Percentiles rank a stretch among this genome's conserved stretches.
Evolutionary conservation across 768 basidiomycete genomes (phyloP).

Genomic region (Podaxis sp.): DNA sequence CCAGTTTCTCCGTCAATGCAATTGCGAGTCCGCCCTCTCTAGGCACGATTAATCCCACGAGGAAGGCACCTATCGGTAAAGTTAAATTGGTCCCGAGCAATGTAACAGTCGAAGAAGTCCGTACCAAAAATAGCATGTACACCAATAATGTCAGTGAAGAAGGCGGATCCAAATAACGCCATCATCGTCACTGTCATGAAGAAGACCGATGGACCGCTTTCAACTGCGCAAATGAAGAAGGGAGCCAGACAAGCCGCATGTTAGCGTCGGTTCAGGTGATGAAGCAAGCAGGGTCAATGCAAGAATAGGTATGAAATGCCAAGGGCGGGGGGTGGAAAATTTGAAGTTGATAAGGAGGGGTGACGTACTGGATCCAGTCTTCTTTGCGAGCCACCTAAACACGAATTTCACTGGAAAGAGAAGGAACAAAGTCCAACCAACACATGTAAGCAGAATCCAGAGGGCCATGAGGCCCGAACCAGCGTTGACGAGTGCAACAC

Average conservation of each 20-base stretch:
- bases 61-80: conserved; percentile 60
- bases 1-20: conserved; percentile 90
- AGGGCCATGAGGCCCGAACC: conserved; percentile 80
- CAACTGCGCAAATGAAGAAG: conserved; percentile 31
- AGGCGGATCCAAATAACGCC: conserved; percentile 81
- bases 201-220: conserved; percentile 81
- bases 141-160: conserved; percentile 92
- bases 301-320: background rate
- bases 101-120: conserved; percentile 12
- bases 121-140: conserved; percentile 88
- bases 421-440: conserved; percentile 80
- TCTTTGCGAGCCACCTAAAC: conserved; percentile 70
- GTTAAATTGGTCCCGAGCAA: no score
- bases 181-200: conserved; percentile 88
- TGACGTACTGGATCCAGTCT: conserved; percentile 65
- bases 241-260: background rate
- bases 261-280: background rate
- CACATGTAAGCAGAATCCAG: conserved; percentile 76
- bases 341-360: no score
- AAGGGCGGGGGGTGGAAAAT: conserved; percentile 10
- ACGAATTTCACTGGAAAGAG: conserved; percentile 61
- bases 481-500: conserved; percentile 90
- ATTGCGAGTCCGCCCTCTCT: conserved; percentile 86
- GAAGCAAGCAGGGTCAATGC: background rate
- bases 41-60: conserved; percentile 80